Percentiles rank a stretch among this genome's conserved stretches.
These are phyloP conservation scores for Botrytis elliptica DNA, from an alignment of 2,329 filamentous ascomycete genomes.

Conservation along the genomic window DNA sequence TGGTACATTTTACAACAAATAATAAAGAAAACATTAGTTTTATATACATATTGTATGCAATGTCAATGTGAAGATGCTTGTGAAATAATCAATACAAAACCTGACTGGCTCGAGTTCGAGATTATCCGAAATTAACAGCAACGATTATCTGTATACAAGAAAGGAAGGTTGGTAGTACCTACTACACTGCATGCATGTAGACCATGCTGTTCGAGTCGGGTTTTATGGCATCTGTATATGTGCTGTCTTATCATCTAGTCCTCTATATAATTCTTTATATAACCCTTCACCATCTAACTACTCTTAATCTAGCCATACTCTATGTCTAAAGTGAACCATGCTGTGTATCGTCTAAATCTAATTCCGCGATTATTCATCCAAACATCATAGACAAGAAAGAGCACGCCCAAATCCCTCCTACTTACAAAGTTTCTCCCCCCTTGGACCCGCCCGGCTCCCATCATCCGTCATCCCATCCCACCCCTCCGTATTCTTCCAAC, in stretches of 20 bases:
- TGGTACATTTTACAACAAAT: constrained; percentile 20
- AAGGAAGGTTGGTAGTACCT: background rate
- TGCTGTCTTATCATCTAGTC: background rate
- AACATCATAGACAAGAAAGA: background rate
- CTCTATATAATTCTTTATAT: background rate
- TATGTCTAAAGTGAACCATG: background rate
- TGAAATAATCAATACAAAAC: background rate
- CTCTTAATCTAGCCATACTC: background rate
- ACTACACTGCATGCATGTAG: background rate
- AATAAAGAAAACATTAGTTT: constrained; percentile 11
- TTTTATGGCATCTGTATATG: background rate
- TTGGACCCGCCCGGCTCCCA: constrained; percentile 35
- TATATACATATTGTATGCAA: background rate
- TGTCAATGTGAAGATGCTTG: background rate
- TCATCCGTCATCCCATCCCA: constrained; percentile 36
- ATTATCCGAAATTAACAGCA: background rate
- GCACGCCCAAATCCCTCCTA: background rate
- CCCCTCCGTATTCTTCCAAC: constrained; percentile 44
- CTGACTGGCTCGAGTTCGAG: background rate
- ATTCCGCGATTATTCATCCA: background rate
- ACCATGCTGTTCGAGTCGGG: background rate
- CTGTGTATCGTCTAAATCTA: background rate
- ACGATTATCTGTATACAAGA: background rate
- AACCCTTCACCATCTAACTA: background rate
- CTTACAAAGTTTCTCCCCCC: constrained; percentile 31